Conservation (phyloP, 768 basidiomycete genomes). For the Lactarius pseudohatsudake region DNA sequence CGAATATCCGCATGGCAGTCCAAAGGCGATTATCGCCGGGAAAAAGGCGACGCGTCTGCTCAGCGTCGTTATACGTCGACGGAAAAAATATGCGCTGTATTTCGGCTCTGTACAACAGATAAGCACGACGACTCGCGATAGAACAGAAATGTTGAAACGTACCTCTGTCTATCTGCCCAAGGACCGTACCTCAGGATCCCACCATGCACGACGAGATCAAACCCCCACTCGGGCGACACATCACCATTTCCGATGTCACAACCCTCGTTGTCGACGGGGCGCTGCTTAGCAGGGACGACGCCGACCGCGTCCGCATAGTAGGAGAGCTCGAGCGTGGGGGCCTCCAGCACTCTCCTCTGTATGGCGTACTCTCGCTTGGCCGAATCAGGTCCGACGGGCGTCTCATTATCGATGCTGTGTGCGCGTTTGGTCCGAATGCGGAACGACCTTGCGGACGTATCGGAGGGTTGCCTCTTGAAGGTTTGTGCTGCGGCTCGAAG, state of each 20-base stretch:
- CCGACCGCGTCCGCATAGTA: slow-evolving; percentile 90
- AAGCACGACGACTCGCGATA: not conserved
- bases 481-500: slow-evolving; percentile 9
- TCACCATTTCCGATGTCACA: slow-evolving; percentile 85
- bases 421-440: slow-evolving; percentile 32
- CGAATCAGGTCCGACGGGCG: slow-evolving; percentile 56
- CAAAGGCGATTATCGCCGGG: slow-evolving; percentile 83
- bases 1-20: slow-evolving; percentile 75
- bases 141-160: slow-evolving; percentile 23
- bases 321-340: slow-evolving; percentile 71
- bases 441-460: slow-evolving; percentile 14
- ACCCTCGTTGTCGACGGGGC: slow-evolving; percentile 33
- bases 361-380: slow-evolving; percentile 79
- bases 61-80: slow-evolving; percentile 63
- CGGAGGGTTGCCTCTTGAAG: slow-evolving; percentile 3
- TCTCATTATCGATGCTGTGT: slow-evolving; percentile 51
- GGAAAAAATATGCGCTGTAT: slow-evolving; percentile 87
- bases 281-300: slow-evolving; percentile 51
- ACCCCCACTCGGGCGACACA: slow-evolving; percentile 88
- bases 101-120: slow-evolving; percentile 40
- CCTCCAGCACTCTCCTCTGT: slow-evolving; percentile 78
- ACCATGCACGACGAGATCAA: slow-evolving; percentile 77
- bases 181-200: slow-evolving; percentile 86
- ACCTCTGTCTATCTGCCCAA: slow-evolving; percentile 96
- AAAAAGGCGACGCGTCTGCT: slow-evolving; percentile 55